Base-by-base conservation (phyloP, 164 flowering plant genomes). In the Echeveria elegans region DNA sequence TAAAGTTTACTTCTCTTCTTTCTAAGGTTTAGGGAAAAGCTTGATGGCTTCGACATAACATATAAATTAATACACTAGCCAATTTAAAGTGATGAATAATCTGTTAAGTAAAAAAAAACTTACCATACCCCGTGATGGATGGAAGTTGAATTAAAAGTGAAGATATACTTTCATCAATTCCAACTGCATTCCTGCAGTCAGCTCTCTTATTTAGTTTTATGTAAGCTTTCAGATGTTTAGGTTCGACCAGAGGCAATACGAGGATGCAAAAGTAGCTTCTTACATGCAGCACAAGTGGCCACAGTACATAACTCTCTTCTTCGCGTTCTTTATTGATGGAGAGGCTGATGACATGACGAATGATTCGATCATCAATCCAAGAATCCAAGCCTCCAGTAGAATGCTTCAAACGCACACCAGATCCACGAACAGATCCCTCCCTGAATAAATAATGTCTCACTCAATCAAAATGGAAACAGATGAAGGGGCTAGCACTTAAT, bases 101-200 rank as follows among this genome's bases (percentile, higher is more conserved):
- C 21, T 68, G 37, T 18, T 40, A 21, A 12, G 52, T 68, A 40
- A 72, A 73, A 67, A 56, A 85, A 87, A 85, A 87, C 95, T 85
- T 88, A 89, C 95, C 88, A 75, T 93, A 93, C 99, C 99, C 99
- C 88, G 99, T 90, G 86, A 95, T 92, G 85, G 90, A 95, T 63
- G 97, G 97, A 83, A 90, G 89, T 71, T 85, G 88, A 76, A 92
- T 80, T 72, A 95, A 71, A 64, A 88, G 81, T 50, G 98, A 84
- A 50, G 97, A 88, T n/a, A 92, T 71, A 74, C 79, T 83, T 59
- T 76, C 88, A 71, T 87, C 96, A 69, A 41, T 80, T 48, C 85
- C 86, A 70, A 87, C 68, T 28, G 88, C 84, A 75, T 76, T 82
- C 71, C 99, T 97, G 76, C 99, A 92, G 69, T 90, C 96, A 58